Evolutionary conservation across 176 grass and related monocot species (phyloP), one percentile per base, ranked within the genome.

Genomic region (Avena sativa): DNA sequence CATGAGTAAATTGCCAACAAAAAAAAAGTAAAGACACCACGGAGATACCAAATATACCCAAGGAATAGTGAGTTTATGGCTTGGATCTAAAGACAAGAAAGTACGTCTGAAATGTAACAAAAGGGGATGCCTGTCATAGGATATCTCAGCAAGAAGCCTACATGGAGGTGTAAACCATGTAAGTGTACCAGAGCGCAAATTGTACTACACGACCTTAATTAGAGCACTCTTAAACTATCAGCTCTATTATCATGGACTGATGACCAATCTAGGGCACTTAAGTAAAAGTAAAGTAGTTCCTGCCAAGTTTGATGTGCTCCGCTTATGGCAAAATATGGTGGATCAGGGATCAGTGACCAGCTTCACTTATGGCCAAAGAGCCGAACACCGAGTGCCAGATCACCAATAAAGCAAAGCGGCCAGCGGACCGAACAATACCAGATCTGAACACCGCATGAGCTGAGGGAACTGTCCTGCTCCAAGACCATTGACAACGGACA

Each of bases 301-400:
- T 9, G 2, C 71, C 72, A 75, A 25, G 47, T 32, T 28, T 76
- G 48, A 76, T 38, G 48, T 76, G 46, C 21, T 53, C 0, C 48
- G 1, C 73, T 76, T 53, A 30, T 76, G 72, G 46, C 23, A 53
- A 76, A 76, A 53, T 30, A 30, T 6, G 4, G 48, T 76, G 73
- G 3, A 17, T 75, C 48, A 16, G 47, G 72, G 72, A 51, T 75
- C 46, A 50, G n/a, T 26, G 71, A 50, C 50, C 23, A 76, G 23
- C 21, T 76, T 76, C 73, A 50, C 46, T 51, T 74, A 44, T 71
- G 71, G 21, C 71, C 71, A 16, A 74, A 49, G 71, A 74, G 71
- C 46, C 71, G 21, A 48, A 50, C 71, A 16, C 1, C 12, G 8
- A 40, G 8, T 50, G 13, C 72, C 72, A 75, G 46, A 52, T 30